Evolutionary conservation across 73 alveolate species (phyloP).

Genomic region (Paramecium caudatum): DNA sequence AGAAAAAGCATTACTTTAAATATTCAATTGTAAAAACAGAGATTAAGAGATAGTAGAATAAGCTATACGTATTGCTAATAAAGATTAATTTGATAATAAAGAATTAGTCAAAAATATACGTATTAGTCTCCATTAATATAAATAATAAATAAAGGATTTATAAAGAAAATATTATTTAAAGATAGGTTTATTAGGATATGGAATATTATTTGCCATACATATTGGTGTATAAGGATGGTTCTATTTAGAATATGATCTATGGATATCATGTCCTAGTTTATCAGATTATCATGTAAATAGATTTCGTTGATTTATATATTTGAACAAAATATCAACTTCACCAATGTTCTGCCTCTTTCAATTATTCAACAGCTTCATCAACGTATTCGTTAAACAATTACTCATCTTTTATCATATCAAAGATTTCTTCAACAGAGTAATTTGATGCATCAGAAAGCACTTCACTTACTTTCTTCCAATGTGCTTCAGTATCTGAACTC

Average conservation of each 20-base stretch:
- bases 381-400: neutral
- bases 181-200: neutral
- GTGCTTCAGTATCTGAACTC: neutral
- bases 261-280: neutral
- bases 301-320: slow-evolving; percentile 47
- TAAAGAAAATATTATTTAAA: neutral
- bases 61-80: neutral
- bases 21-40: neutral
- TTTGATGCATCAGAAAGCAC: slow-evolving; percentile 4
- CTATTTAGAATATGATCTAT: slow-evolving; percentile 2
- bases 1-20: neutral
- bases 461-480: slow-evolving; percentile 6
- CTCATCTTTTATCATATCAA: slow-evolving; percentile 59
- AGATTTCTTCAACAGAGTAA: slow-evolving; percentile 47
- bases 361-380: neutral
- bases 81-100: neutral
- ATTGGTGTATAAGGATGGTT: slow-evolving; percentile 14
- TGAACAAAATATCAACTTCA: slow-evolving; percentile 38
- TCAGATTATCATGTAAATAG: slow-evolving; percentile 37
- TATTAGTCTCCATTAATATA: neutral
- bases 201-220: neutral
- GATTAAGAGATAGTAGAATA: neutral
- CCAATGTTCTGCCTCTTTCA: slow-evolving; percentile 46
- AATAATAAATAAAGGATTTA: neutral
- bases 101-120: slow-evolving; percentile 25